A percentile compares a stretch with the other conserved stretches of the same genome.
These are phyloP conservation scores for Myriosclerotinia duriaeana DNA, from an alignment of 2,329 filamentous ascomycete genomes.

Conservation along the genomic window DNA sequence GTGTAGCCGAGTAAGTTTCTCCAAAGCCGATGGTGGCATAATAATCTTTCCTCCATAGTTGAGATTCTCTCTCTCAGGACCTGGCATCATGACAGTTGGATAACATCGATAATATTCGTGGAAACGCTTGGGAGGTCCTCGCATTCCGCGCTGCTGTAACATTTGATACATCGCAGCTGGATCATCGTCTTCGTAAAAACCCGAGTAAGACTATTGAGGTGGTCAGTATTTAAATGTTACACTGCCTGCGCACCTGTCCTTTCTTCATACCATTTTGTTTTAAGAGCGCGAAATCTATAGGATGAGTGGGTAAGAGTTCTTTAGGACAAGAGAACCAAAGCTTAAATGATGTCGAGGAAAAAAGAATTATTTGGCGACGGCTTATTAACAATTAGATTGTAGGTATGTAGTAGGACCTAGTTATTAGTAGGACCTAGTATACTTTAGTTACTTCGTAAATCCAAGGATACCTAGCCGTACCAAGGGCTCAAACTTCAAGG, in stretches of 20 bases:
- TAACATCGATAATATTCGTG: constrained; percentile 99
- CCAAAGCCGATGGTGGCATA: constrained; percentile 90
- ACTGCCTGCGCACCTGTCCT: neutral
- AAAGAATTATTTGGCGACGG: neutral
- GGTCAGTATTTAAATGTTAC: constrained; percentile 24
- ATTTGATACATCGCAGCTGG: constrained; percentile 39
- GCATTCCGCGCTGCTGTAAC: constrained; percentile 34
- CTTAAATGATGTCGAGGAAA: neutral
- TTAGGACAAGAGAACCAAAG: neutral
- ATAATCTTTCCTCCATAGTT: constrained; percentile 99
- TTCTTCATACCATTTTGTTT: constrained; percentile 30
- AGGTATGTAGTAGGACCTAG: neutral
- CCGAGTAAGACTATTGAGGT: constrained; percentile 33
- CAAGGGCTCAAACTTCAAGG: neutral
- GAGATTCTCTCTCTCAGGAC: constrained; percentile 80
- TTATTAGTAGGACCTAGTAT: too few relatives aligned
- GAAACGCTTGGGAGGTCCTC: constrained; percentile 67
- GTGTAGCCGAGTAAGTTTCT: constrained; percentile 93
- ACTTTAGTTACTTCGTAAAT: too few relatives aligned
- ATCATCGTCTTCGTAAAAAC: constrained; percentile 38
- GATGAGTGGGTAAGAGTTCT: neutral
- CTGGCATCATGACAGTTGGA: constrained; percentile 89
- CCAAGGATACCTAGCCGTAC: too few relatives aligned
- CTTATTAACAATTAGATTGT: neutral
- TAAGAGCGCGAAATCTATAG: neutral